Base-by-base conservation (phyloP, 768 basidiomycete species). In the Trametes meyenii region DNA sequence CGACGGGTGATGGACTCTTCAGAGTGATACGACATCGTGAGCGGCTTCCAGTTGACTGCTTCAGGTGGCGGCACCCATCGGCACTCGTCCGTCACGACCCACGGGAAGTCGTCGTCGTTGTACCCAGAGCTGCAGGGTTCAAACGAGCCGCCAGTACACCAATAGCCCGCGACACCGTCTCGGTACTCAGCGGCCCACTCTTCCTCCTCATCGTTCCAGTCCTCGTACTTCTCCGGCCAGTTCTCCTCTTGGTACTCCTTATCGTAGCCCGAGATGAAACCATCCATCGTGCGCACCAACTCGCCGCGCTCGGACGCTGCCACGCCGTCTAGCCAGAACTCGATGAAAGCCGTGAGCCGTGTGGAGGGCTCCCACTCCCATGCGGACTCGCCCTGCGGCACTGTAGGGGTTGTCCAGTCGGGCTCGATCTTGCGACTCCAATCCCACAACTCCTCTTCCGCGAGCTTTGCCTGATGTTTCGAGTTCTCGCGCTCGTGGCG, bases 271-370 rank as follows among this genome's bases (percentile, higher is more conserved):
- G 80, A 76, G 24, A 82, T 71, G 65, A 84, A 84, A 6, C 78
- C 75, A 62, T 80, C 81, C 71, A 83, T 61, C 24, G 70, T 74
- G 35, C 77, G 69, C 45, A 77, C 73, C 43, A 79, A 75, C 4
- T 66, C 48, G 5, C 80, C 82, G 16, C 74, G 73, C 72, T 78
- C 75, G 21, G 81, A 83, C 1, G 81, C 82, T 49, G 77, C 73
- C 5, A 85, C 72, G 0, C 78, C 81, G 13, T 76, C 70, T 45
- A 76, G 75, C 85, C 85, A 86, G 69, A 84, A 85, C 3, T 80
- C 79, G 36, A 86, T 77, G 64, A 83, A 65, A 66, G 83, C 82
- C 39, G 21, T 29, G 40, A 60, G 23, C 1, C 60, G 63, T 19
- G 57, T 56, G 26, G 45, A 44, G 10, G 58, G 56, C 14, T 58